Base-by-base conservation (phyloP, 108 stramenopile genomes). In the Cylindrotheca fusiformis region DNA sequence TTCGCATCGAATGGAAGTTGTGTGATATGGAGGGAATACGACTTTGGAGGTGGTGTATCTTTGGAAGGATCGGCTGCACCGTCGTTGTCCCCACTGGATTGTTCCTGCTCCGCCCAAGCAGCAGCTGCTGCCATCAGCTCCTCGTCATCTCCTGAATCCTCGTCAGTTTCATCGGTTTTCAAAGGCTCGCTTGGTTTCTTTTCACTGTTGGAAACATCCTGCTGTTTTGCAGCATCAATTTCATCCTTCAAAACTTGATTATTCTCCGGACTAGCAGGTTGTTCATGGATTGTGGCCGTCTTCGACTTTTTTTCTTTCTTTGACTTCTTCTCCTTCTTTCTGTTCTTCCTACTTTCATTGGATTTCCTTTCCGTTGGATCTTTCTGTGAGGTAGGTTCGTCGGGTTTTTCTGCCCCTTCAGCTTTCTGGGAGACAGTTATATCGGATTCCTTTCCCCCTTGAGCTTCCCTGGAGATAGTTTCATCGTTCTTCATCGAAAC, bases 11-110 rank as follows among this genome's bases (percentile, higher is more conserved):
- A 92, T 24, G 87, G 78, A 6, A 92, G 57, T 61, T 87, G 87
- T 28, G 87, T 92, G 6, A 92, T 63, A 55, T 92, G 90, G 6
- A 92, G 59, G 26, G 87, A 88, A 32, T 58, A 75, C 54, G 45
- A 30, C 17, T 51, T 36, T 46, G 45, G 36, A 29, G 62, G 25
- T 72, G 25, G 60, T 60, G 60, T 26, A 20, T 24, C 31, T 46
- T 20, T 49, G 31, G 6, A 56, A 24, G 53, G 41, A 47, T 17
- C 20, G 31, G 33, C 20, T 20, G 32, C 30, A 36, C 36, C 25
- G n/a, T 48, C 32, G 4, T 53, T 67, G 30, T 18, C 56, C 3
- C 41, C 49, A 0, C 55, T 58, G 8, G 47, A 67, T 0, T 48
- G 52, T 6, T 71, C 55, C 5, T 63, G 27, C 3, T 64, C 61